Base-by-base conservation (phyloP, 352 stramenopile genomes). In the Pythium aphanidermatum region DNA sequence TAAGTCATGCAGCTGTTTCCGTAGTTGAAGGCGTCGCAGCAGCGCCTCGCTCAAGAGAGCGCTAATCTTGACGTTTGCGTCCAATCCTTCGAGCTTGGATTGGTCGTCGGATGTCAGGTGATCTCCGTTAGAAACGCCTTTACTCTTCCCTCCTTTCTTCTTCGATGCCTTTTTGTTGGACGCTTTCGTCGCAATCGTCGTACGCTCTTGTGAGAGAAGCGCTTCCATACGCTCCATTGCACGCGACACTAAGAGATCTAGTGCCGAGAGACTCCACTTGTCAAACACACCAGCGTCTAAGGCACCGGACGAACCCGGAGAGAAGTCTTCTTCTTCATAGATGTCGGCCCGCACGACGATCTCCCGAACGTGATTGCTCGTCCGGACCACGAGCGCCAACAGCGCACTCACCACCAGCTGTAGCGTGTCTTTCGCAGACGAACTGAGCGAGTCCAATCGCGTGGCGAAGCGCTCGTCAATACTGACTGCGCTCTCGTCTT, bases 321-420 rank as follows among this genome's bases (percentile, higher is more conserved):
- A 85, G 55, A 97, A 98, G 66, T 98, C 91, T 60, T 98, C 93
- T 60, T 98, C 93, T 53, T 98, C 91, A 60, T 97, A 98, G 58
- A 98, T 96, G 65, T 98, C 91, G 14, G 86, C 93, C 30, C 91
- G 86, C 4, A 96, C 54, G 29, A 95, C 77, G 9, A 87, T 74
- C 39, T 82, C 77, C 26, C 88, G 82, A 24, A 96, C 66, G 30
- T 92, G 44, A 30, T 88, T 75, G 7, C 70, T 64, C 24, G 92
- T 80, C 43, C 95, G 79, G 31, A 97, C 52, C 16, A 79, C 64
- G 20, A 80, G 65, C 8, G 91, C 46, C 23, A 74, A 64, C 12
- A 85, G 61, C 2, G 80, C 66, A 50, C 70, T 80, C 36, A 97
- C 74, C 21, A 87, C 63, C 39, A 86, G 79, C 32, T 73, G 58